These are phyloP conservation scores for Yueomyces sinensis DNA, from an alignment of 805 yeast species.

Conservation along the genomic window DNA sequence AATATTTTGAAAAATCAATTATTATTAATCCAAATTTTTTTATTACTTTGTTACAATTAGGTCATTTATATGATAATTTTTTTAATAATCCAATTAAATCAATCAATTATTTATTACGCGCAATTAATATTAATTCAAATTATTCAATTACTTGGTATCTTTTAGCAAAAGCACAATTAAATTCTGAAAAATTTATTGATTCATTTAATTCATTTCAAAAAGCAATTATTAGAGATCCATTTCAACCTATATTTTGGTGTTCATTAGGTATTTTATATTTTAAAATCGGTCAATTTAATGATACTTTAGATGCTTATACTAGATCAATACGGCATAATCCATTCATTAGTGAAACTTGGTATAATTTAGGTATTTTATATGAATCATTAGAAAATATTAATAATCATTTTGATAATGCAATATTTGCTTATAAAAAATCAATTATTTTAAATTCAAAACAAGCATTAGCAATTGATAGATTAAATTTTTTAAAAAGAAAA, in stretches of 20 bases:
- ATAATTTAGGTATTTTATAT: slow-evolving; percentile 90
- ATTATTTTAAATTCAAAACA: slow-evolving; percentile 89
- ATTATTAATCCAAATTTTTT: slow-evolving; percentile 88
- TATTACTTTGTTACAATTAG: slow-evolving; percentile 88
- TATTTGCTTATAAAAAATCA: slow-evolving; percentile 94
- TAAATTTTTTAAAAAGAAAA: slow-evolving; percentile 52
- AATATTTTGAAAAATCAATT: slow-evolving; percentile 88
- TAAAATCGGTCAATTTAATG: slow-evolving; percentile 91
- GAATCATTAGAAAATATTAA: slow-evolving; percentile 98
- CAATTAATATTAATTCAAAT: slow-evolving; percentile 74
- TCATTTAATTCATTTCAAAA: slow-evolving; percentile 98
- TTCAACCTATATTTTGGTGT: slow-evolving; percentile 98
- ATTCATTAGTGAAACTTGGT: slow-evolving; percentile 95
- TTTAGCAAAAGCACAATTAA: slow-evolving; percentile 92
- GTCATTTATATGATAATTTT: slow-evolving; percentile 69
- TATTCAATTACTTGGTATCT: slow-evolving; percentile 98
- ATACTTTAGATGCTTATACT: slow-evolving; percentile 95
- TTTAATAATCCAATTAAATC: slow-evolving; percentile 78
- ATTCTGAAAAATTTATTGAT: slow-evolving; percentile 83
- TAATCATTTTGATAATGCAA: slow-evolving; percentile 86
- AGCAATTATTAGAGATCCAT: slow-evolving; percentile 91
- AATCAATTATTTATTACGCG: slow-evolving; percentile 65
- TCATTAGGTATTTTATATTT: slow-evolving; percentile 91
- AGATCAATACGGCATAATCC: slow-evolving; percentile 94
- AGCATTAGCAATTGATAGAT: slow-evolving; percentile 84